Base-by-base conservation (phyloP, 1,284 basidiomycete genomes). In the Volvariella surrecta region DNA sequence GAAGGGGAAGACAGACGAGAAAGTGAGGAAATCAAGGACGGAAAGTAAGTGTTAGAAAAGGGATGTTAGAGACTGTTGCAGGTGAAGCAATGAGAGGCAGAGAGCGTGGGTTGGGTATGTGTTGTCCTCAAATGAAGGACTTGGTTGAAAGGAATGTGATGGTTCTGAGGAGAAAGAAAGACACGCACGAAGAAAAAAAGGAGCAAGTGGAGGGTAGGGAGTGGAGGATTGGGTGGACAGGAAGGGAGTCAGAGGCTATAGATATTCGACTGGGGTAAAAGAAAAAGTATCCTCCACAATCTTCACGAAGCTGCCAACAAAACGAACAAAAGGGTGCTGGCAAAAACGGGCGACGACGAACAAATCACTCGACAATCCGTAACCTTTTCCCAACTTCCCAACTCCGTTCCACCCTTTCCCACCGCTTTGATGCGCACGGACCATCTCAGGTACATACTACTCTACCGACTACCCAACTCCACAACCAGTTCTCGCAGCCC, bases 131-230 rank as follows among this genome's bases (percentile, higher is more conserved):
- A 39, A 48, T 42, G 18, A 35, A 19, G 34, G 18, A 35, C 34
- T 31, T 15, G 24, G 11, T 28, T 51, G 52, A 63, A 67, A 65
- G 55, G 65, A 66, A 56, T 62, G 64, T 62, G 59, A 57, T 57
- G 56, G 55, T 50, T 52, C 52, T 46, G 51, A 40, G 46, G 55
- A 59, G 61, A 60, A 51, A 55, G 58, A 63, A 66, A 67, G 63
- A 65, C 62, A 68, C 66, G 64, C 67, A 67, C 67, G 24, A 28
- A 28, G 24, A 28, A 61, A 58, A 55, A 57, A 58, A 35, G n/a
- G 34, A 19, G 34, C 34, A 35, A 35, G 34, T 35, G 50, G 51
- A 50, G 54, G 56, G 54, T 51, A 51, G 55, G 56, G 57, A 50
- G 52, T 52, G 52, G 57, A 59, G 60, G 58, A 58, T 56, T 54